These are phyloP conservation scores for Citrus australasica DNA, from an alignment of 345 rosid genomes.

Conservation along the genomic window DNA sequence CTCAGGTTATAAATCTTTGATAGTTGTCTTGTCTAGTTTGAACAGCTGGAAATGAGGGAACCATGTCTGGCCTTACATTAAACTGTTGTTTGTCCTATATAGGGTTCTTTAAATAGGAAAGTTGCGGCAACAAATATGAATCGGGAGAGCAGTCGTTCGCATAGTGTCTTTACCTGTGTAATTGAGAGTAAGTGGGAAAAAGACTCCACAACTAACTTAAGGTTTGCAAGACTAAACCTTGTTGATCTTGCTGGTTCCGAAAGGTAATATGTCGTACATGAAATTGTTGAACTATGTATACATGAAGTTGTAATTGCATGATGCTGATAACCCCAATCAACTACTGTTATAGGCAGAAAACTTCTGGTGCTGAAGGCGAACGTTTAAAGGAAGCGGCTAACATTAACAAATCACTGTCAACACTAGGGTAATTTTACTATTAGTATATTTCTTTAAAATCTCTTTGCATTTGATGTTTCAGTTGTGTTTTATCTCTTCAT, in stretches of 20 bases:
- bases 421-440: constrained; percentile 63
- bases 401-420: constrained; percentile 92
- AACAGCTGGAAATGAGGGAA: not conserved
- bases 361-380: constrained; percentile 98
- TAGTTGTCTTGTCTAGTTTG: constrained; percentile 1
- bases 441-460: constrained; percentile 9
- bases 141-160: constrained; percentile 94
- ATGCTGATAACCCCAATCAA: constrained; percentile 4
- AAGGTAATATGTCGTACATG: constrained; percentile 42
- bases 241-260: constrained; percentile 98
- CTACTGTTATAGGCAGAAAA: constrained; percentile 66
- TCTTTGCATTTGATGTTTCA: not conserved
- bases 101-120: constrained; percentile 89
- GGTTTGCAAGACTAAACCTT: constrained; percentile 90
- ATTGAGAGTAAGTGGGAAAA: constrained; percentile 97
- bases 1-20: constrained; percentile 52
- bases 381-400: constrained; percentile 97
- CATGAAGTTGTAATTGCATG: constrained; percentile 9
- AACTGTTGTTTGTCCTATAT: constrained; percentile 11
- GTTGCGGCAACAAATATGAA: constrained; percentile 97
- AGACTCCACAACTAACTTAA: constrained; percentile 73
- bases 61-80: constrained; percentile 4
- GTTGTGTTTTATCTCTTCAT: constrained; percentile 4
- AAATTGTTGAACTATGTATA: constrained; percentile 6
- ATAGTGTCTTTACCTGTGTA: constrained; percentile 87